Evolutionary conservation across 768 basidiomycete genomes (phyloP), one percentile per base, ranked within the genome.

Genomic region (Pleurotus sapidus): DNA sequence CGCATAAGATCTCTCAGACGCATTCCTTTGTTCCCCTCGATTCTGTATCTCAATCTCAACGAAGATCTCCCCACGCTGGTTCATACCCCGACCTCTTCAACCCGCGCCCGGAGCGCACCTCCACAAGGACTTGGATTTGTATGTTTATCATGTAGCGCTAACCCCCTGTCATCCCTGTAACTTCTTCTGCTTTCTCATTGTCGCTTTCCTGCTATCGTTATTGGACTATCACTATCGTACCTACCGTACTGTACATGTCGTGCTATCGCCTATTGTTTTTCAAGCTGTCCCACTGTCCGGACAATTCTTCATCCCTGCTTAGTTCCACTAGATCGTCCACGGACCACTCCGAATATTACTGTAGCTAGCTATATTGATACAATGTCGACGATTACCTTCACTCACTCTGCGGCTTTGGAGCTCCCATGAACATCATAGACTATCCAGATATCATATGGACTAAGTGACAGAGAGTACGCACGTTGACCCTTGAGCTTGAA

Each of bases 121-220:
- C 20, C 20, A 20, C 20, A 3, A 20, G 20, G 27, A 51, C 37
- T 18, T 14, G n/a, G 27, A 51, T 34, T 30, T 27, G 14, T 51
- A 3, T 54, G 20, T 42, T 12, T 38, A 12, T 23, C n/a, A 15
- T 38, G 34, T 48, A 48, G 15, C 38, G 18, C 42, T 12, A 38
- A 25, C 23, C 14, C 24, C 5, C 15, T 39, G 15, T 54, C 38
- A 5, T 53, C 40, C 40, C 42, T 42, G 9, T 18, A n/a, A 15
- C 17, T 42, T 6, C n/a, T n/a, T 6, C 42, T n/a, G 18, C 23
- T 39, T 54, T 25, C 17, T 54, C 39, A n/a, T 11, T 20, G n/a
- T 54, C n/a, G 38, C 51, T 54, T 9, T 20, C 42, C 38, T 17
- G 51, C 37, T 54, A 54, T 54, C 51, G 15, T 54, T 54, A 54